A percentile compares a stretch with the other conserved stretches of the same genome.
phyloP scores from a whole-genome alignment of 371 early-diverging fungal genomes.

The Smittium mucronatum region DNA sequence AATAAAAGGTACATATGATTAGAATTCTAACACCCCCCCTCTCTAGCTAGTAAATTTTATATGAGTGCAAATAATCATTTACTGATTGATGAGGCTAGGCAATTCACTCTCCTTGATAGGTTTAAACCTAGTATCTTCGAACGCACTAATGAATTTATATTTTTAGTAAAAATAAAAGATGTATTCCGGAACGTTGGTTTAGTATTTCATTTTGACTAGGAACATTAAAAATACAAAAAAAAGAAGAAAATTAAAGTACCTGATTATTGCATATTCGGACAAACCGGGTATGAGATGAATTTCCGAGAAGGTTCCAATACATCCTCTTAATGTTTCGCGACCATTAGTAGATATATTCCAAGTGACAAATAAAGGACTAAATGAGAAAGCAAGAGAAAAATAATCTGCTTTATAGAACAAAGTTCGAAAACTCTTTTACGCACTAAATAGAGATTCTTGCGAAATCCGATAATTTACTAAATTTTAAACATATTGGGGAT shows the following conservation, averaged over 20 bases:
- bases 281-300: slow-evolving; percentile 57
- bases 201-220: no score
- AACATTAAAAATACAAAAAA: no score
- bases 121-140: slow-evolving; percentile 65
- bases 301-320: slow-evolving; percentile 83
- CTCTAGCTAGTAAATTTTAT: no score
- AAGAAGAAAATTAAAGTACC: slow-evolving; percentile 7
- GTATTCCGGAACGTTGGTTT: no score
- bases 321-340: slow-evolving; percentile 60
- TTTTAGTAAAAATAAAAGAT: background rate
- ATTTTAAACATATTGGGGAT: no score
- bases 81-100: slow-evolving; percentile 38
- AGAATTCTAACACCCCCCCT: no score
- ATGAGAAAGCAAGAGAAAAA: background rate
- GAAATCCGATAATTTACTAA: no score
- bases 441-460: background rate
- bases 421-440: background rate
- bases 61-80: no score
- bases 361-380: slow-evolving; percentile 68
- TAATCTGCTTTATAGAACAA: background rate
- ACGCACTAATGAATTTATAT: slow-evolving; percentile 39
- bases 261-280: slow-evolving; percentile 64
- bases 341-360: slow-evolving; percentile 43
- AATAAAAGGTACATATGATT: no score
- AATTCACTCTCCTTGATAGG: slow-evolving; percentile 61